Evolutionary conservation across 129 eudicot genomes (phyloP).

Genomic region (Apium graveolens): DNA sequence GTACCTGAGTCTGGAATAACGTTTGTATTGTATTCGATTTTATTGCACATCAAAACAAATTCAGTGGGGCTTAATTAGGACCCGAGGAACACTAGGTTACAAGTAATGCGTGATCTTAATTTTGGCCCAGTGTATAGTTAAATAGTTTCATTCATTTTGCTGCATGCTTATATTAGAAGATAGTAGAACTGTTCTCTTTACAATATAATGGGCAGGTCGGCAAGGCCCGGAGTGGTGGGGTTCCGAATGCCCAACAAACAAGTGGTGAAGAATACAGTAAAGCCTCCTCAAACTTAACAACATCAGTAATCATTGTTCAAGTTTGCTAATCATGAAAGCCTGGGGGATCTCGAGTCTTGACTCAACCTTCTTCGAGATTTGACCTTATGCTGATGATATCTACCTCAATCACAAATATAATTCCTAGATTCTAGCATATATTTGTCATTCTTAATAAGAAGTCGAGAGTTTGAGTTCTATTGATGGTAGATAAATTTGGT

Average conservation of each 20-base stretch:
- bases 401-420: too few species aligned
- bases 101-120: too few species aligned
- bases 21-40: too few species aligned
- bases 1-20: too few species aligned
- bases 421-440: background rate
- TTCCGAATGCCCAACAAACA: background rate
- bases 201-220: background rate
- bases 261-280: background rate
- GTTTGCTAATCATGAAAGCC: background rate
- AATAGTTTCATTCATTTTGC: too few species aligned
- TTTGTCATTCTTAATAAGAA: background rate
- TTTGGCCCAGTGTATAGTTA: too few species aligned
- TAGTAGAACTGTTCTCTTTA: too few species aligned
- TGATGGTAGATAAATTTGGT: too few species aligned
- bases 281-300: background rate
- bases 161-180: too few species aligned
- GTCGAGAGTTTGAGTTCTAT: background rate
- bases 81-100: too few species aligned
- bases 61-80: too few species aligned
- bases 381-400: background rate
- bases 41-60: too few species aligned
- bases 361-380: background rate
- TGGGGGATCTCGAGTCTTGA: background rate
- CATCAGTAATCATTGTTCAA: background rate
- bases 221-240: slow-evolving; percentile 5